A percentile compares a stretch with the other conserved stretches of the same genome.
phyloP scores from a whole-genome alignment of 805 yeast genomes.

The Saturnispora silvae region DNA sequence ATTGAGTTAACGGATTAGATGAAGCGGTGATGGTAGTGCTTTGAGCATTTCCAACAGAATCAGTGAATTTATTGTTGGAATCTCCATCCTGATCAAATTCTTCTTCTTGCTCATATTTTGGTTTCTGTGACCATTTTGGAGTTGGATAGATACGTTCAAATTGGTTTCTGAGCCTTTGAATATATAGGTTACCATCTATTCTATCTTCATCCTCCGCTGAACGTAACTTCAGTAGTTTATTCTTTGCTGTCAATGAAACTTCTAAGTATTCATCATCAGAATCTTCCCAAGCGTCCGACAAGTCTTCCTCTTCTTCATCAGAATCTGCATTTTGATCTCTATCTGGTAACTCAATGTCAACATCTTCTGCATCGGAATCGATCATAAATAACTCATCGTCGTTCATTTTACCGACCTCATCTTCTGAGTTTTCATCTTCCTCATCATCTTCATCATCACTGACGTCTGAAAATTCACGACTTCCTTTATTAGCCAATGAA shows the following conservation, averaged over 20 bases:
- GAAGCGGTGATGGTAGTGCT: slow-evolving; percentile 17
- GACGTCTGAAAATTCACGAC: slow-evolving; percentile 25
- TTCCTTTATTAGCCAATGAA: slow-evolving; percentile 37
- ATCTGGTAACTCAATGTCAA: slow-evolving; percentile 27
- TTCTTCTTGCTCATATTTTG: slow-evolving; percentile 37
- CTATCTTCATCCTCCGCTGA: slow-evolving; percentile 31
- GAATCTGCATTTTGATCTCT: slow-evolving; percentile 17
- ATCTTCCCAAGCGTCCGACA: slow-evolving; percentile 65
- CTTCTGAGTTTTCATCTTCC: slow-evolving; percentile 26
- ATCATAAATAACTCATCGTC: slow-evolving; percentile 46
- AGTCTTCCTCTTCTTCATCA: slow-evolving; percentile 18
- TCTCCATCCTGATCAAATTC: slow-evolving; percentile 11
- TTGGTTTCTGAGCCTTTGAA: slow-evolving; percentile 43
- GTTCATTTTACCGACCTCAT: slow-evolving; percentile 25
- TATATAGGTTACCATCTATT: slow-evolving; percentile 26
- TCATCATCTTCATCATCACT: slow-evolving; percentile 25
- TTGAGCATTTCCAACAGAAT: slow-evolving; percentile 12
- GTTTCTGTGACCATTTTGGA: slow-evolving; percentile 70
- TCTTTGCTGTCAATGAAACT: slow-evolving; percentile 49
- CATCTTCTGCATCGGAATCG: slow-evolving; percentile 33
- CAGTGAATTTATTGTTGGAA: slow-evolving; percentile 8
- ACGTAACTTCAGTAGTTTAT: slow-evolving; percentile 64
- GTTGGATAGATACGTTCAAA: slow-evolving; percentile 62
- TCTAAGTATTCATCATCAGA: slow-evolving; percentile 75
- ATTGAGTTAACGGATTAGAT: slow-evolving; percentile 25